Percentiles rank a stretch among this genome's conserved stretches.
Evolutionary conservation across 2,329 filamentous ascomycete species (phyloP).

Genomic region (Mollisia scopiformis): DNA sequence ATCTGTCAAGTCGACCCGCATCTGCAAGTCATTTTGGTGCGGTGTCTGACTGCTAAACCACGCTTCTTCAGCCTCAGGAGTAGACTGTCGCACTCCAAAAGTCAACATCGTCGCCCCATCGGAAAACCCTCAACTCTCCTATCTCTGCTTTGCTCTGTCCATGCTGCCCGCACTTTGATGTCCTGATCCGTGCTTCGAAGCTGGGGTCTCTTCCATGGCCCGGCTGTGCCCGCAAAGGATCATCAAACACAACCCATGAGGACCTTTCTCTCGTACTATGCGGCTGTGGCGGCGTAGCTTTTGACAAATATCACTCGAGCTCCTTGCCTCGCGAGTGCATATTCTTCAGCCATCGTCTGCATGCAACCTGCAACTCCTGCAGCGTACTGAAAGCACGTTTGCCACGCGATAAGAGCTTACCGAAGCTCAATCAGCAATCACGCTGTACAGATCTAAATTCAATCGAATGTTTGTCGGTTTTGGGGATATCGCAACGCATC

Average conservation of each 20-base stretch:
- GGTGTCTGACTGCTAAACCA: background rate
- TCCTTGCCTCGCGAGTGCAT: background rate
- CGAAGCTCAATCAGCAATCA: background rate
- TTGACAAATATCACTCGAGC: background rate
- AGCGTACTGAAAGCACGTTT: background rate
- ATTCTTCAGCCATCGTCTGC: background rate
- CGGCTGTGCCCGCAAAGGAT: background rate
- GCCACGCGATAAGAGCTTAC: constrained; percentile 1
- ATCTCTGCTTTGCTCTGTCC: no score
- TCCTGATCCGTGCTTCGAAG: background rate
- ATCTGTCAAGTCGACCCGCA: background rate
- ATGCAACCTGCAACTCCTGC: constrained; percentile 2
- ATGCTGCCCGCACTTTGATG: background rate
- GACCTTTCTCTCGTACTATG: background rate
- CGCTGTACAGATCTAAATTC: background rate
- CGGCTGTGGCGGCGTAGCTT: background rate
- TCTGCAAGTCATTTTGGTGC: background rate
- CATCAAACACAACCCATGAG: background rate
- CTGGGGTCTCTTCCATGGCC: background rate
- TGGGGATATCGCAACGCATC: background rate
- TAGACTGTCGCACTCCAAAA: background rate
- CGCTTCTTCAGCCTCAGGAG: background rate
- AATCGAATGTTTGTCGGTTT: background rate
- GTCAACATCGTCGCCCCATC: background rate
- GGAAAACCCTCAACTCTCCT: background rate